Evolutionary conservation across 768 basidiomycete genomes (phyloP).

Genomic region (Termitomyces sp.): DNA sequence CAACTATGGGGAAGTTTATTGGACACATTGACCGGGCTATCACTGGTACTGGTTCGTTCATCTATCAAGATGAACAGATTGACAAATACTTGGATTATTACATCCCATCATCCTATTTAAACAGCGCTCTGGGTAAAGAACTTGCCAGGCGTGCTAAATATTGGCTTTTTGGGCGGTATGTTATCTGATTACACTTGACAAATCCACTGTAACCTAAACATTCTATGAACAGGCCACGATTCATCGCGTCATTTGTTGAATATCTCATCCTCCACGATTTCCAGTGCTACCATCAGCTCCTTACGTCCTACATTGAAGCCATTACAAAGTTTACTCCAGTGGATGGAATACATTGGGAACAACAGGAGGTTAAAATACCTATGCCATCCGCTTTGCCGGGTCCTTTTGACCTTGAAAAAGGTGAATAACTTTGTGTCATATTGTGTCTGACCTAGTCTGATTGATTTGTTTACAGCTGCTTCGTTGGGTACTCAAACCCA

Average conservation of each 20-base stretch:
- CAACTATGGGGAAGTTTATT: not conserved
- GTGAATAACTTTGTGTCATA: not conserved
- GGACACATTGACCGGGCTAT: not conserved
- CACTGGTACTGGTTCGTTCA: not conserved
- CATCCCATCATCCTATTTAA: not conserved
- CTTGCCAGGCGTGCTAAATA: not conserved
- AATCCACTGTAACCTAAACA: too few relatives aligned
- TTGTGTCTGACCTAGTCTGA: not conserved
- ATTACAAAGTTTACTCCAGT: not conserved
- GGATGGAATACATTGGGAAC: not conserved
- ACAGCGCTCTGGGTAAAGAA: not conserved
- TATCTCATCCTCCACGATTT: not conserved
- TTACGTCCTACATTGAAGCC: not conserved
- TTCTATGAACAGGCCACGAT: not conserved
- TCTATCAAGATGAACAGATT: not conserved
- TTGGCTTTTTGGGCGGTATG: not conserved
- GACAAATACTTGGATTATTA: not conserved
- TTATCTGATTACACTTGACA: too few relatives aligned
- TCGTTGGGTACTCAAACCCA: too few relatives aligned
- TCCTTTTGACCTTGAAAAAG: not conserved
- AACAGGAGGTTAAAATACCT: not conserved
- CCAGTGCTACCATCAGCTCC: not conserved
- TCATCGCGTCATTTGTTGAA: not conserved
- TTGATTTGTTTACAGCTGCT: too few relatives aligned
- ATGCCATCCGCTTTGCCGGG: not conserved